phyloP scores from a whole-genome alignment of 2,329 filamentous ascomycete genomes.

The Fusarium proliferatum region DNA sequence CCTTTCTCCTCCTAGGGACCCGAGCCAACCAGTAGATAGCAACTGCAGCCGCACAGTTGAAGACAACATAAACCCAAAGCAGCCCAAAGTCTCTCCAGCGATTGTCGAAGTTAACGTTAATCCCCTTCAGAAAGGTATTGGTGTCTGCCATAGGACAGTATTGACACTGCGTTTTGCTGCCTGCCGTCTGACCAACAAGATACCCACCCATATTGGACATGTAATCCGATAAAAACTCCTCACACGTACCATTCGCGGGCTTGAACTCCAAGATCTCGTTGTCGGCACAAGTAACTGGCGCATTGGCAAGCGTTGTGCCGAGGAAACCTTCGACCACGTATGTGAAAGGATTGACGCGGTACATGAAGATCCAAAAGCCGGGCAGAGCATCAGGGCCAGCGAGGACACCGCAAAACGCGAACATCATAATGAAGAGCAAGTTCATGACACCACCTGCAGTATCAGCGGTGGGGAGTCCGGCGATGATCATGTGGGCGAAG shows the following conservation, averaged over 20 bases:
- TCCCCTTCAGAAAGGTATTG: conserved; percentile 51
- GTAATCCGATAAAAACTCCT: not conserved
- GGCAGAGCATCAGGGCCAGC: conserved; percentile 69
- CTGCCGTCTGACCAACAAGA: not conserved
- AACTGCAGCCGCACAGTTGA: conserved; percentile 62
- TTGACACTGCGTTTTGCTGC: conserved; percentile 51
- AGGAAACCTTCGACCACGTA: conserved; percentile 77
- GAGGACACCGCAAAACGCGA: conserved; percentile 74
- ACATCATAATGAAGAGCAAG: conserved; percentile 69
- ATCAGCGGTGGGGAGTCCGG: conserved; percentile 71
- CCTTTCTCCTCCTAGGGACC: conserved; percentile 44
- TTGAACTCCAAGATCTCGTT: conserved; percentile 10
- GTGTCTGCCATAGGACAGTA: conserved; percentile 53
- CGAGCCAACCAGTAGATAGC: conserved; percentile 59
- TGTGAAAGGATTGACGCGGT: conserved; percentile 78
- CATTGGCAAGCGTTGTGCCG: conserved; percentile 70
- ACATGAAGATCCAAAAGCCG: conserved; percentile 82
- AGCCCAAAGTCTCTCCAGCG: conserved; percentile 68
- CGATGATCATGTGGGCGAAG: conserved; percentile 72
- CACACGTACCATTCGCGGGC: not conserved
- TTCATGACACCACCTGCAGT: conserved; percentile 73
- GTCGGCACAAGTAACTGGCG: conserved; percentile 34
- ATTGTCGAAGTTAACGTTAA: conserved; percentile 58
- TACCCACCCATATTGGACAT: conserved; percentile 4
- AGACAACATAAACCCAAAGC: conserved; percentile 62